Percentiles rank a stretch among this genome's conserved stretches.
phyloP scores from a whole-genome alignment of 331 rosid species.

The Stylosanthes scabra region DNA sequence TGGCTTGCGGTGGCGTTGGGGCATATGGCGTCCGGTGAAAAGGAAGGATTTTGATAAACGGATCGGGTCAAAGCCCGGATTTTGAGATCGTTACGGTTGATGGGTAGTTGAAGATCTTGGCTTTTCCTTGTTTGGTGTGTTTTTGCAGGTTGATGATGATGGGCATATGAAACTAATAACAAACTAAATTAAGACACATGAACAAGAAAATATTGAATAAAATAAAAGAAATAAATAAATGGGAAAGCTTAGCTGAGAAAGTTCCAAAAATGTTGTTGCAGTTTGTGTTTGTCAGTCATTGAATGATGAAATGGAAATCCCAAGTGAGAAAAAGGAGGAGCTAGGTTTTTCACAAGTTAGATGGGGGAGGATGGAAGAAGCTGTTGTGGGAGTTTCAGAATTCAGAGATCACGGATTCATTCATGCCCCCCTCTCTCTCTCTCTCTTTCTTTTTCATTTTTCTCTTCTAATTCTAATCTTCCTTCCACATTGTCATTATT shows the following conservation, averaged over 20 bases:
- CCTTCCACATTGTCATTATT: constrained; percentile 2
- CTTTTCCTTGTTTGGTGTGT: constrained; percentile 22
- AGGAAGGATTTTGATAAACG: constrained; percentile 34
- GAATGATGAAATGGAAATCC: constrained; percentile 1
- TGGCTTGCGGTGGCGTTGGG: not conserved
- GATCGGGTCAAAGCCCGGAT: constrained; percentile 34
- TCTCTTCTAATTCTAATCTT: not conserved
- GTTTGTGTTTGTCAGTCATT: constrained; percentile 14
- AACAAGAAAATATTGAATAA: not conserved
- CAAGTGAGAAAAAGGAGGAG: not conserved
- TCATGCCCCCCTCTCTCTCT: not conserved
- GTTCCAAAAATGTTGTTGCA: constrained; percentile 15
- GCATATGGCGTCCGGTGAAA: constrained; percentile 43
- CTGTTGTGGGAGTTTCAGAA: constrained; percentile 5
- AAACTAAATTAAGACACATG: not conserved
- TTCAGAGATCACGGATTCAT: constrained; percentile 49
- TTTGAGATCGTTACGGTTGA: constrained; percentile 30
- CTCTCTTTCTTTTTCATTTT: no score
- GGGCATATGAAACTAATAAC: constrained; percentile 18
- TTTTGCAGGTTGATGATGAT: constrained; percentile 29
- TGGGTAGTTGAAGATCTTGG: constrained; percentile 62
- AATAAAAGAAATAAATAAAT: constrained; percentile 17
- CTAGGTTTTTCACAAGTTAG: constrained; percentile 42
- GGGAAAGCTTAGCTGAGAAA: constrained; percentile 38
- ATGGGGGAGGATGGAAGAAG: constrained; percentile 20